phyloP scores from a whole-genome alignment of 768 basidiomycete species.

The Leccinellum rugosiceps region DNA sequence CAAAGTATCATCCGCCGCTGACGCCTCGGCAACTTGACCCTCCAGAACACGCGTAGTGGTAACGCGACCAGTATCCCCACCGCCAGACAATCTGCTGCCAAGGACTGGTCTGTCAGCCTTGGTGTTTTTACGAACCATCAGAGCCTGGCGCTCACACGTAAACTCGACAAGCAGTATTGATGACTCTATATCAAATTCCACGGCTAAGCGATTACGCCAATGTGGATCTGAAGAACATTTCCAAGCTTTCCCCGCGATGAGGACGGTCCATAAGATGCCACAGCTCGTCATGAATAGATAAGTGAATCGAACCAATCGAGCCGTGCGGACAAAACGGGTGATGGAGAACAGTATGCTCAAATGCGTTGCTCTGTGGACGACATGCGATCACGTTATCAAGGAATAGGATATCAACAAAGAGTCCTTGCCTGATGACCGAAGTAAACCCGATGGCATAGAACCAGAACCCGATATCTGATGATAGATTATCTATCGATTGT shows the following conservation, averaged over 20 bases:
- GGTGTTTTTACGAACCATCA: no score
- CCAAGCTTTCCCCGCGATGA: slow-evolving; percentile 4
- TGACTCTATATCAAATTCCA: background rate
- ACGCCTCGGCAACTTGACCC: slow-evolving; percentile 9
- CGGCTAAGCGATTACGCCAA: slow-evolving; percentile 1
- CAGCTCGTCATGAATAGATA: background rate
- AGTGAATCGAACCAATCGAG: background rate
- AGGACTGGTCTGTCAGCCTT: background rate
- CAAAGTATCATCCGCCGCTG: slow-evolving; percentile 20
- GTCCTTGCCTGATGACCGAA: slow-evolving; percentile 1
- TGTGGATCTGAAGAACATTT: background rate
- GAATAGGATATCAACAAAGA: background rate
- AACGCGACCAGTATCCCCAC: slow-evolving; percentile 11
- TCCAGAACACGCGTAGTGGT: slow-evolving; percentile 16
- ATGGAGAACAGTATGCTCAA: slow-evolving; percentile 19
- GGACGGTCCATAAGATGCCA: background rate
- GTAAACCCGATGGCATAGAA: slow-evolving; percentile 2
- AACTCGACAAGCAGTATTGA: slow-evolving; percentile 3
- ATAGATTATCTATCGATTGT: background rate
- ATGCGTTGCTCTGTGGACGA: background rate
- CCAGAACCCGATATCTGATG: slow-evolving; percentile 2
- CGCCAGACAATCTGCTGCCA: slow-evolving; percentile 6
- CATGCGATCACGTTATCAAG: background rate
- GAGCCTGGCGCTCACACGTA: background rate
- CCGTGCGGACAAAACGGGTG: slow-evolving; percentile 7